phyloP scores from a whole-genome alignment of 75 land plant species.

The Ceratopteris richardii region DNA sequence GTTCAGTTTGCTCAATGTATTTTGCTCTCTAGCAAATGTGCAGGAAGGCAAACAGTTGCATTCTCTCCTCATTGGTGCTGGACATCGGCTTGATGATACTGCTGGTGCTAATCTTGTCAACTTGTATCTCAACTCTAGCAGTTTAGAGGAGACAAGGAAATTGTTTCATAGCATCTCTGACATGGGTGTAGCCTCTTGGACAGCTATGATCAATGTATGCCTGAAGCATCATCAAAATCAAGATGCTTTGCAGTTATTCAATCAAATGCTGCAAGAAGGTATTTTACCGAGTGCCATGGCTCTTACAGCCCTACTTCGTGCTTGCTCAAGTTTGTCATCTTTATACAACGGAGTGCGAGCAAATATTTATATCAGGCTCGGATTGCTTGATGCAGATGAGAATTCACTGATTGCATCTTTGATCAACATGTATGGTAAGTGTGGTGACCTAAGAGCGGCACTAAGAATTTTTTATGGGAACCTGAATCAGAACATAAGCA shows the following conservation, averaged over 20 bases:
- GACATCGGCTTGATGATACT: no score
- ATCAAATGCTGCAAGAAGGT: no score
- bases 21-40: not conserved
- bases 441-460: conserved; percentile 44
- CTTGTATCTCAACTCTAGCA: no score
- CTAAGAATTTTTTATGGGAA: conserved; percentile 26
- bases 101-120: no score
- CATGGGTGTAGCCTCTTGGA: not conserved
- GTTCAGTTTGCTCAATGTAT: not conserved
- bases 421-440: conserved; percentile 65
- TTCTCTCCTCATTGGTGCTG: not conserved
- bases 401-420: not conserved
- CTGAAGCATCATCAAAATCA: no score
- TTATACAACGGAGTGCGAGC: no score
- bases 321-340: no score
- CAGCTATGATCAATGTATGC: not conserved
- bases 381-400: no score
- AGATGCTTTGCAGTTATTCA: no score
- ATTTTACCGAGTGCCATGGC: no score
- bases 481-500: conserved; percentile 19
- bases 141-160: not conserved
- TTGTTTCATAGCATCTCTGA: not conserved
- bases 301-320: no score
- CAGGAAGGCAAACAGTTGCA: not conserved
- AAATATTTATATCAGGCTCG: no score